phyloP scores from a whole-genome alignment of 495 filamentous ascomycete genomes.

The Tuber brumale region DNA sequence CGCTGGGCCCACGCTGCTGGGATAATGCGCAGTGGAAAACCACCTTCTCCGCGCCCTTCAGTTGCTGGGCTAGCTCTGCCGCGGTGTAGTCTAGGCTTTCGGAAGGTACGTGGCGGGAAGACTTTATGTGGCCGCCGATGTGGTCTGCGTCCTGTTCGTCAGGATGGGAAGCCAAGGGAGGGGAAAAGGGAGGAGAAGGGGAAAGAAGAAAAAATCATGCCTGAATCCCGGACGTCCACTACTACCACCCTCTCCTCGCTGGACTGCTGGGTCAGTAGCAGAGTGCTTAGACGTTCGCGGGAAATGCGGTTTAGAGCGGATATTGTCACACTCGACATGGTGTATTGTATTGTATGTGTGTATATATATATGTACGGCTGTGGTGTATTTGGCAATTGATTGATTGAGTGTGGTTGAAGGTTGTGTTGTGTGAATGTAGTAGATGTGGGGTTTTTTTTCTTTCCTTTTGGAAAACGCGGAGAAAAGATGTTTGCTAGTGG shows the following conservation, averaged over 20 bases:
- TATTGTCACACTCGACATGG: conserved; percentile 22
- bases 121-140: conserved; percentile 84
- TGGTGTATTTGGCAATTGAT: not conserved
- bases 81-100: conserved; percentile 63
- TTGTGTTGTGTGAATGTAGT: not conserved
- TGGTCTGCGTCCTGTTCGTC: conserved; percentile 54
- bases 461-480: not conserved
- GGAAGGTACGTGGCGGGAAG: conserved; percentile 68
- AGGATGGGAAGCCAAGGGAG: not conserved
- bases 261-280: conserved; percentile 33
- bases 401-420: not conserved
- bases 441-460: not conserved
- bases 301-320: conserved; percentile 30
- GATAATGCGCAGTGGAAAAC: conserved; percentile 95
- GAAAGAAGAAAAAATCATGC: conserved; percentile 44
- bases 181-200: not conserved
- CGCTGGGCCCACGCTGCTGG: conserved; percentile 73
- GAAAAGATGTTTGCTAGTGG: not conserved
- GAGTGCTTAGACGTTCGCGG: conserved; percentile 31
- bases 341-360: not conserved
- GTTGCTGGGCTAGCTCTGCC: conserved; percentile 71
- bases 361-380: not conserved
- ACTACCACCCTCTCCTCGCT: conserved; percentile 54
- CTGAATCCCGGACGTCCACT: conserved; percentile 82
- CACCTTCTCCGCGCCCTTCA: conserved; percentile 71